Base-by-base conservation (phyloP, 805 yeast genomes). In the Lachancea quebecensis region DNA sequence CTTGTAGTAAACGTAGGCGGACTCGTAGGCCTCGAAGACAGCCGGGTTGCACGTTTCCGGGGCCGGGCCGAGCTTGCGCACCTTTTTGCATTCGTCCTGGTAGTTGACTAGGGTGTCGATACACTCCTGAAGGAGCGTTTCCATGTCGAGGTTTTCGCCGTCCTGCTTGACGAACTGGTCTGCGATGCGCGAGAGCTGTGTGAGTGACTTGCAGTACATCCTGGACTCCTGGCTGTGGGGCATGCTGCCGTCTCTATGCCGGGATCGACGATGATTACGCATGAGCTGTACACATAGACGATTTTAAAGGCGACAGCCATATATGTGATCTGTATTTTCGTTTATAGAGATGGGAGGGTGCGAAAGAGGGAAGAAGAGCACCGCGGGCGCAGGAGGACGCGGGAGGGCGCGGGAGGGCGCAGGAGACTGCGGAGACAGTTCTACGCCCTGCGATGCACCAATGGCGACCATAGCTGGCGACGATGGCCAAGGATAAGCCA, bases 1-100 rank as follows among this genome's bases (percentile, higher is more conserved):
- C 44, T 64, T 64, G 49, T 59, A 64, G 39, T 62, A 64, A n/a
- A 64, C 56, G 39, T 60, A 64, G 6, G 63, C 58, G n/a, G 59
- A 52, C 53, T 63, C 67, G 42, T 57, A 58, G 8, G 52, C 30
- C 30, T 55, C 55, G 40, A 45, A 53, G 4, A 51, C 37, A 12
- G 47, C 50, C 9, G 35, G 28, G 11, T 42, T 35, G 40, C 41
- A 41, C 5, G 41, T 16, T 12, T 41, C 25, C 8, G 39, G 39
- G 14, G 41, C 41, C 10, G 41, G 35, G 2, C 39, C 39, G 10
- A 32, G 9, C 32, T 44, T 45, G 35, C 56, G 54, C 38, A 62
- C 35, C 34, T 53, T 54, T 36, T 54, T 54, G 38, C 58, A 56
- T 44, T 58, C 60, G 42, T 59, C 62, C 41, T 59, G 56, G 50